These are phyloP conservation scores for Mycena kentingensis DNA, from an alignment of 768 basidiomycete genomes.

Conservation along the genomic window DNA sequence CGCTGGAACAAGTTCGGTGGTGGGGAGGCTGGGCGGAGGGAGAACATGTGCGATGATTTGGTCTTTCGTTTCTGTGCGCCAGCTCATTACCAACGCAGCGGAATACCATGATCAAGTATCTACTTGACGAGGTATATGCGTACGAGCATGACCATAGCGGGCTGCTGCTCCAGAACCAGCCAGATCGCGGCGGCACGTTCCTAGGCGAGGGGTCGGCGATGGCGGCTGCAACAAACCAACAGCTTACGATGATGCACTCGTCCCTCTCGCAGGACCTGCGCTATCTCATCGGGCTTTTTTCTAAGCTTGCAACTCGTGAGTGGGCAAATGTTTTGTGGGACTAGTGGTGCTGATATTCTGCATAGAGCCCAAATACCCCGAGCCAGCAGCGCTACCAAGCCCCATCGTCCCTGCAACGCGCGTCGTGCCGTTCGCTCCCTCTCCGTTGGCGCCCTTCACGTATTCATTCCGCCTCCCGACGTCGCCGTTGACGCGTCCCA, in stretches of 20 bases:
- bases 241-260: not conserved
- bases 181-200: not conserved
- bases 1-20: constrained; percentile 20
- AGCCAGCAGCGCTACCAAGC: too few species aligned
- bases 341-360: too few species aligned
- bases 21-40: constrained; percentile 26
- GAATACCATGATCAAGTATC: constrained; percentile 25
- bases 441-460: too few species aligned
- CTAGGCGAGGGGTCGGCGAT: constrained; percentile 2
- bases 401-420: too few species aligned
- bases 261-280: constrained; percentile 1
- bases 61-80: not conserved
- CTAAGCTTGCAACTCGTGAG: not conserved
- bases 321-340: too few species aligned
- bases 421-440: too few species aligned
- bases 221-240: not conserved
- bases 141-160: constrained; percentile 11
- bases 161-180: not conserved
- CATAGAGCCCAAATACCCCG: too few species aligned
- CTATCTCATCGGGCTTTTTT: not conserved
- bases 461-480: too few species aligned
- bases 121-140: constrained; percentile 24
- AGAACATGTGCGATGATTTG: constrained; percentile 8
- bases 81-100: not conserved
- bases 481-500: too few species aligned